Percentiles rank a stretch among this genome's conserved stretches.
Conservation (phyloP, 2,329 filamentous ascomycete species). For the Xylariaceae sp. region DNA sequence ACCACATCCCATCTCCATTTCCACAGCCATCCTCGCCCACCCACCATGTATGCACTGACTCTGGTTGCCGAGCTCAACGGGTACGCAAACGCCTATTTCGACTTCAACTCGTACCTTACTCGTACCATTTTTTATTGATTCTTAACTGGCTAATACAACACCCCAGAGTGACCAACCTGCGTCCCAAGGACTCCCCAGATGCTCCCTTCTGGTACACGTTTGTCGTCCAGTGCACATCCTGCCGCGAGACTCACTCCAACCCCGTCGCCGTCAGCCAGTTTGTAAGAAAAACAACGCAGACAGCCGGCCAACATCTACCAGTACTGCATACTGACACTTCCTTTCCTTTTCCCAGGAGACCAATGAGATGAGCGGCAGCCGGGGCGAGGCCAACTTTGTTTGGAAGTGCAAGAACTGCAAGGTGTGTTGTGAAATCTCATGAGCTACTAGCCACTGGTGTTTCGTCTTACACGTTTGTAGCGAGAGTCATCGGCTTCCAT, state of each 20-base stretch:
- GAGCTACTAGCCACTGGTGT: neutral
- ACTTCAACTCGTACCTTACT: neutral
- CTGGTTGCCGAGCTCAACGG: constrained; percentile 68
- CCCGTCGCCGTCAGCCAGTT: constrained; percentile 84
- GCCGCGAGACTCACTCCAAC: constrained; percentile 85
- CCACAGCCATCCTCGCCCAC: constrained; percentile 14
- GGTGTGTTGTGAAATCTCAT: constrained; percentile 46
- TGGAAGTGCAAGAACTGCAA: constrained; percentile 99
- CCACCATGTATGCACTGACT: constrained; percentile 61
- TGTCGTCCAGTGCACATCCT: constrained; percentile 97
- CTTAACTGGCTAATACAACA: neutral
- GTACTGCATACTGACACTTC: neutral
- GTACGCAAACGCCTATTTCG: neutral
- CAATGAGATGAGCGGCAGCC: constrained; percentile 88
- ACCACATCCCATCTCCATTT: no score
- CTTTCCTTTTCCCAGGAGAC: constrained; percentile 60
- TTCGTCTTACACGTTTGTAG: constrained; percentile 39
- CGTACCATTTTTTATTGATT: neutral
- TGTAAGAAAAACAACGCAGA: constrained; percentile 54
- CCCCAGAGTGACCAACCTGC: constrained; percentile 81
- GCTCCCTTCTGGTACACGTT: constrained; percentile 95
- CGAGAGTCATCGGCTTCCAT: constrained; percentile 85
- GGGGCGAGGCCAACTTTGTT: constrained; percentile 98
- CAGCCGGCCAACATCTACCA: neutral
- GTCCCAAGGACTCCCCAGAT: constrained; percentile 76